Conservation (phyloP, 768 basidiomycete genomes). For the Polyporus arcularius region DNA sequence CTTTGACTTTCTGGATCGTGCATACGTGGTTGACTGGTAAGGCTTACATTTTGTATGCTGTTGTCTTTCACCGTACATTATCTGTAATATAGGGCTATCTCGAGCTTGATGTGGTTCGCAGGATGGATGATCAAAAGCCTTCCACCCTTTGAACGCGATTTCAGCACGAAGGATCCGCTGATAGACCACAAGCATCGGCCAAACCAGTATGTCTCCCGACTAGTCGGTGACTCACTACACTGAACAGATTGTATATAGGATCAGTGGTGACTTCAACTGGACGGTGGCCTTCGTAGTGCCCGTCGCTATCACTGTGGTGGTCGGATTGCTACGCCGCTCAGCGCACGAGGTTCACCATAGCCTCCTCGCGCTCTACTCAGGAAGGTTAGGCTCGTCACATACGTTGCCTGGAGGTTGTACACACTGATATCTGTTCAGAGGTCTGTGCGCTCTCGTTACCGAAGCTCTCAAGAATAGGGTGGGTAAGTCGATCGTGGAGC, state of each 20-base stretch:
- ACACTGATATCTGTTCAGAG: conserved; percentile 30
- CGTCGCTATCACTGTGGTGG: conserved; percentile 36
- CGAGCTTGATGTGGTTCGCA: conserved; percentile 42
- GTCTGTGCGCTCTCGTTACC: conserved; percentile 49
- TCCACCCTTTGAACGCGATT: conserved; percentile 48
- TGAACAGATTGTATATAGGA: conserved; percentile 34
- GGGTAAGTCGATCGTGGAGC: conserved; percentile 37
- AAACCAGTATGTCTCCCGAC: conserved; percentile 42
- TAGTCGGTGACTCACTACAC: not conserved
- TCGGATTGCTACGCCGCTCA: conserved; percentile 45
- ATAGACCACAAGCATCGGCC: conserved; percentile 53
- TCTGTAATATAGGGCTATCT: conserved; percentile 1
- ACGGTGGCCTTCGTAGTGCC: conserved; percentile 51
- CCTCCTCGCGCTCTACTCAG: conserved; percentile 48
- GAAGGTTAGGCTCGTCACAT: conserved; percentile 27
- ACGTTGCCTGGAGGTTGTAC: too few species aligned
- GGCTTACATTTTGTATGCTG: not conserved
- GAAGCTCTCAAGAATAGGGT: conserved; percentile 57
- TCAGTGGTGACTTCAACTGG: conserved; percentile 49
- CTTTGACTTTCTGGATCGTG: conserved; percentile 34
- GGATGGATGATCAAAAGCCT: conserved; percentile 39
- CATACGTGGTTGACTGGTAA: conserved; percentile 60
- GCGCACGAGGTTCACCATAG: conserved; percentile 60
- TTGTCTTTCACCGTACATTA: too few species aligned
- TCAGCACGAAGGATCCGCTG: conserved; percentile 48